Base-by-base conservation (phyloP, 2,329 filamentous ascomycete genomes). In the Aspergillus sp. region DNA sequence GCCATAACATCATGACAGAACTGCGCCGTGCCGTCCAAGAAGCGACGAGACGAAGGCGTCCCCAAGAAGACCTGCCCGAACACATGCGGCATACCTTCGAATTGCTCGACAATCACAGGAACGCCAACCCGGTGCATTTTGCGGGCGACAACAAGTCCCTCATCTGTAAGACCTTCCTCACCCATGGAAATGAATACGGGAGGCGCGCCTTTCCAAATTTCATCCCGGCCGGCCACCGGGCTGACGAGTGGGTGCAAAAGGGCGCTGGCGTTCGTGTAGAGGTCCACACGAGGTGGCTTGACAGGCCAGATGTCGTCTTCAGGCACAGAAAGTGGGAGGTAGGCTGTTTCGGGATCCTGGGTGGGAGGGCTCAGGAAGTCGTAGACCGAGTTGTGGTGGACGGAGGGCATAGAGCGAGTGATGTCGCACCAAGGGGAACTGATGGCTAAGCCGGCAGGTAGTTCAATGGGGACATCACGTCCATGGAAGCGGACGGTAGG, bases 11-110 rank as follows among this genome's bases (percentile, higher is more conserved):
- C 70, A 0, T 67, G 68, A 53, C 74, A 76, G 57, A 91, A 92
- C 2, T 72, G 74, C 0, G 84, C 76, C 83, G 87, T 86, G 3
- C 78, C 76, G 13, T 80, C 73, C 59, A 86, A 82, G 67, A 86
- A 89, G 51, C 82, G 79, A 65, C 70, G 76, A 2, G 82, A 76
- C 30, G 76, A 80, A 1, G 79, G 70, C 2, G 81, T 71, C 4
- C 76, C 74, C 1, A 80, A 74, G 58, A 91, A 75, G 1, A 91
- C 64, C 63, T 87, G 68, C 0, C 83, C 85, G 70, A 91, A 80
- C 53, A 78, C 79, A 60, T 81, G 79, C 9, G 79, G 79, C 75
- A 80, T 79, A 9, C 78, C 79, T 60, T 81, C 79, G 52, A 77
- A 80, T 50, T 76, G 74, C 50, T 80, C 74, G 5, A 78, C 70